phyloP scores from a whole-genome alignment of 164 flowering plant genomes.

The Liriodendron chinense region DNA sequence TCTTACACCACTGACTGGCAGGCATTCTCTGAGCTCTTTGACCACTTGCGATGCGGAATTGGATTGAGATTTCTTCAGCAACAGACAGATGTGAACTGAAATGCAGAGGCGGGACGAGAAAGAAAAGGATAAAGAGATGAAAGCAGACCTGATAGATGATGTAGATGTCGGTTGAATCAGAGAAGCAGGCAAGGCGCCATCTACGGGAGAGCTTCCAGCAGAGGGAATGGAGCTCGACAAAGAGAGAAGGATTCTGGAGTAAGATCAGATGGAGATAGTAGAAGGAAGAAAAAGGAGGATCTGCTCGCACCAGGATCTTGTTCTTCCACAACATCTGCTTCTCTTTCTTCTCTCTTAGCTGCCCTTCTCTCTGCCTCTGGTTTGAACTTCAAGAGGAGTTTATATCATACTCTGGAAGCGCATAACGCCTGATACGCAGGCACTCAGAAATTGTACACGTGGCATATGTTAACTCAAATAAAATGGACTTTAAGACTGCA shows the following conservation, averaged over 20 bases:
- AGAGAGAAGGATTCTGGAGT: not conserved
- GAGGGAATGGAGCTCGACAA: slow-evolving; percentile 4
- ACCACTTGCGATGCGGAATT: not conserved
- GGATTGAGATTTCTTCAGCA: slow-evolving; percentile 8
- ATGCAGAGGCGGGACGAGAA: not conserved
- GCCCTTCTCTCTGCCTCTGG: not conserved
- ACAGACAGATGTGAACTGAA: not conserved
- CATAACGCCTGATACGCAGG: too few species aligned
- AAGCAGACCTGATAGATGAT: slow-evolving; percentile 10
- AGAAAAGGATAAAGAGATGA: not conserved
- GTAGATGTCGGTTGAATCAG: slow-evolving; percentile 8
- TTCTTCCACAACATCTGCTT: slow-evolving; percentile 5
- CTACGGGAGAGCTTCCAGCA: slow-evolving; percentile 18
- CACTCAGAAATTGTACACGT: too few species aligned
- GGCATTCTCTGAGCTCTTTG: slow-evolving; percentile 2
- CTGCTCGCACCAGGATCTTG: slow-evolving; percentile 3
- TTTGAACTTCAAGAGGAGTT: too few species aligned
- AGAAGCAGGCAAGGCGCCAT: slow-evolving; percentile 14
- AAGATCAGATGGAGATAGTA: not conserved
- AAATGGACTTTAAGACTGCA: too few species aligned
- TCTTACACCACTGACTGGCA: slow-evolving; percentile 7
- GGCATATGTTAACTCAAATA: too few species aligned
- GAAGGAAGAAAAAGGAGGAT: slow-evolving; percentile 5
- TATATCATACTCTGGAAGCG: too few species aligned
- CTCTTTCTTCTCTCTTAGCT: not conserved